Conservation (phyloP, 202 grass and related monocot species). For the Bolboschoenoplectus hybrid region DNA sequence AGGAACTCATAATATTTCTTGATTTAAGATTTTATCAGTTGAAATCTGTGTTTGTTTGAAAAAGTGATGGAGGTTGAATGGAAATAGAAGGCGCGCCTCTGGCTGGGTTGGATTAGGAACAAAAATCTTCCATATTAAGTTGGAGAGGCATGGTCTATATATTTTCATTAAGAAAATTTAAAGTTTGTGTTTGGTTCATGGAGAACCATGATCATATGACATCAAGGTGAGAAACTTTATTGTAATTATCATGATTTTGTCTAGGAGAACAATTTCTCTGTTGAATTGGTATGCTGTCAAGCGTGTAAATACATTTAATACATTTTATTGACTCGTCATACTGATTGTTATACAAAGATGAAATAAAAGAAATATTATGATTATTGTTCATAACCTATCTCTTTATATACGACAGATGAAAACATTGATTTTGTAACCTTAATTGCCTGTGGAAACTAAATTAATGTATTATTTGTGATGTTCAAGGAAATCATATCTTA, state of each 20-base stretch:
- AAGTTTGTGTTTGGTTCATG: neutral
- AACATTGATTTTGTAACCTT: neutral
- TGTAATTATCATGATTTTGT: neutral
- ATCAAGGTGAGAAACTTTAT: neutral
- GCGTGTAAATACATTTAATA: neutral
- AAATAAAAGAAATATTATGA: neutral
- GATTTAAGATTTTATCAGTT: neutral
- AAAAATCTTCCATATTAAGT: slow-evolving; percentile 3
- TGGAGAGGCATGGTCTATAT: neutral
- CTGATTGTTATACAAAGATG: neutral
- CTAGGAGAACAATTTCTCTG: neutral
- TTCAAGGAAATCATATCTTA: neutral
- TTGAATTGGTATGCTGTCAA: neutral
- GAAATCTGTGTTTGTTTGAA: neutral
- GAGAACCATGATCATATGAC: slow-evolving; percentile 1
- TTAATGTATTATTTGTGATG: neutral
- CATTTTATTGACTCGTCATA: slow-evolving; percentile 5
- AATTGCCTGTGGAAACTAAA: neutral
- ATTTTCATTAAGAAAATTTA: neutral
- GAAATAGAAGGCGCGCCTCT: neutral
- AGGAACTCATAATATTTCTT: slow-evolving; percentile 5
- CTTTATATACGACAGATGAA: neutral
- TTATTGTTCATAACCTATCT: neutral
- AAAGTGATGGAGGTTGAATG: neutral
- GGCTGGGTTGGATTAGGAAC: neutral